A percentile compares a stretch with the other conserved stretches of the same genome.
Evolutionary conservation across 2,329 filamentous ascomycete species (phyloP).

Genomic region (Didymellaceae sp.): DNA sequence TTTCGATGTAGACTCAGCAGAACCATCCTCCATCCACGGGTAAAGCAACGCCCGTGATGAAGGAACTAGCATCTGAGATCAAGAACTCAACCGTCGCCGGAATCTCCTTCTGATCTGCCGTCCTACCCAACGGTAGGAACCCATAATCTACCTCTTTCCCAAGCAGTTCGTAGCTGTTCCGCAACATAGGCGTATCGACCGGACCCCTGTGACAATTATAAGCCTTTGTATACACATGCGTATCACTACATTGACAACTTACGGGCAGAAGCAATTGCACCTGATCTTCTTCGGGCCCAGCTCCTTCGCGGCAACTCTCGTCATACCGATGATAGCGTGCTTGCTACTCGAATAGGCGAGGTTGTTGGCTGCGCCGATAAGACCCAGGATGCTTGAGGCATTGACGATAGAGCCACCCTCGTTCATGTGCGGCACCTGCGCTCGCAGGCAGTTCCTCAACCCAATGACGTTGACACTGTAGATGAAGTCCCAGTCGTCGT

Average conservation of each 20-base stretch:
- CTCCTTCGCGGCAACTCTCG: slow-evolving; percentile 50
- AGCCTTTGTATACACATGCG: background rate
- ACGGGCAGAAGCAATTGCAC: slow-evolving; percentile 48
- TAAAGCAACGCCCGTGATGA: slow-evolving; percentile 55
- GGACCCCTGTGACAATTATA: slow-evolving; percentile 23
- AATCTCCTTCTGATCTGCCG: slow-evolving; percentile 43
- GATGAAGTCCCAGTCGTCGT: slow-evolving; percentile 50
- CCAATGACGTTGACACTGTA: slow-evolving; percentile 50
- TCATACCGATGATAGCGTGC: slow-evolving; percentile 52
- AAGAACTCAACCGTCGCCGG: slow-evolving; percentile 58
- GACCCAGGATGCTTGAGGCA: slow-evolving; percentile 60
- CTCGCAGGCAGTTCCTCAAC: slow-evolving; percentile 48
- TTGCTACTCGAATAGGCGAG: slow-evolving; percentile 50
- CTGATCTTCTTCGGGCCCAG: slow-evolving; percentile 44
- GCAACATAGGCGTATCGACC: slow-evolving; percentile 47
- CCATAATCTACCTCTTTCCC: slow-evolving; percentile 28
- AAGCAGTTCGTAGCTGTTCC: slow-evolving; percentile 25
- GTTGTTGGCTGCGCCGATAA: slow-evolving; percentile 50
- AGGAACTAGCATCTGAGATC: slow-evolving; percentile 54
- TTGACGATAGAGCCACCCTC: slow-evolving; percentile 50
- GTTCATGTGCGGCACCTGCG: slow-evolving; percentile 51
- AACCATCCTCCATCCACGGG: slow-evolving; percentile 57
- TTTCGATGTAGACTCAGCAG: slow-evolving; percentile 22
- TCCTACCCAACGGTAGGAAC: slow-evolving; percentile 33
- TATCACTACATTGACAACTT: slow-evolving; percentile 16